Evolutionary conservation across 1,284 basidiomycete species (phyloP).

Genomic region (Irpex sp.): DNA sequence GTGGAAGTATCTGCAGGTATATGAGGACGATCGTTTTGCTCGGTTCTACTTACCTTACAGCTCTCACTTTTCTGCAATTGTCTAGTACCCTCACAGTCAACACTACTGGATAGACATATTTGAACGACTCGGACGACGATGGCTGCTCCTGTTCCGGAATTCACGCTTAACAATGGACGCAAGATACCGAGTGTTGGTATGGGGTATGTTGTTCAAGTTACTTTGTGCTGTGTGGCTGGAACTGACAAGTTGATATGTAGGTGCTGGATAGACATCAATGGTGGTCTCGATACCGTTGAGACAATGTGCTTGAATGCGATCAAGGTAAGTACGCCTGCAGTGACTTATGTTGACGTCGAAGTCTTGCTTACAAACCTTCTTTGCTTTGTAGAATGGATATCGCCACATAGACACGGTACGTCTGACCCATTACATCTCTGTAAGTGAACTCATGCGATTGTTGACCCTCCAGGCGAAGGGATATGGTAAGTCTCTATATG

Average conservation of each 20-base stretch:
- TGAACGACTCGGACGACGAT: too few species aligned
- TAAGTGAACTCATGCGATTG: background rate
- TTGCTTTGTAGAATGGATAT: conserved; percentile 4
- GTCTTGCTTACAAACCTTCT: too few species aligned
- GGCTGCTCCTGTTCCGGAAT: conserved; percentile 6
- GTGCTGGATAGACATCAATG: conserved; percentile 15
- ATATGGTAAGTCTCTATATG: background rate
- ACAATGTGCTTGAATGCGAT: conserved; percentile 15
- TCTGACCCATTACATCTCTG: background rate
- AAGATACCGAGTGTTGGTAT: conserved; percentile 15
- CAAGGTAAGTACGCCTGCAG: conserved; percentile 8
- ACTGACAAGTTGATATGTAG: conserved; percentile 4
- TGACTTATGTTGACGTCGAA: background rate
- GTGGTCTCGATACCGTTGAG: conserved; percentile 11
- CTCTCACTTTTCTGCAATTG: too few species aligned
- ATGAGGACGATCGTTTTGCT: too few species aligned
- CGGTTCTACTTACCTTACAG: too few species aligned
- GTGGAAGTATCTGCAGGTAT: too few species aligned
- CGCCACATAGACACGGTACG: conserved; percentile 12
- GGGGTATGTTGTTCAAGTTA: conserved; percentile 9
- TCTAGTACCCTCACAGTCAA: too few species aligned
- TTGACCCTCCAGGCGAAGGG: background rate
- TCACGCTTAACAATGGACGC: conserved; percentile 16
- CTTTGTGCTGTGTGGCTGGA: background rate
- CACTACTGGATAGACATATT: too few species aligned